Base-by-base conservation (phyloP, 345 rosid genomes). In the Acer negundo region DNA sequence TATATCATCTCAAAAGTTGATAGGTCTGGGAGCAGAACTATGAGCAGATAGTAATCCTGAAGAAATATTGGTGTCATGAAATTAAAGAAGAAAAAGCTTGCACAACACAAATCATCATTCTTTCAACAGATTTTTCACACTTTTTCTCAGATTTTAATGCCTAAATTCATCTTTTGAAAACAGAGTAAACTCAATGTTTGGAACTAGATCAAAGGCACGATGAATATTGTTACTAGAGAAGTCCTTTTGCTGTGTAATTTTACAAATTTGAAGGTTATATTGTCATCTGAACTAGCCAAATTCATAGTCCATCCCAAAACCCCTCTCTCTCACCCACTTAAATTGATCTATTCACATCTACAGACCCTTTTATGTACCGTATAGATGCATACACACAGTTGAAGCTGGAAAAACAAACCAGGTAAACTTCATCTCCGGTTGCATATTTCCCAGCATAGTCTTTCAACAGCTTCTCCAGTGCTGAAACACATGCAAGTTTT, bases 401-500 rank as follows among this genome's bases (percentile, higher is more conserved):
- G 82, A 74, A 49, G 46, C 3, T 11, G n/a, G 13, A 31, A 77
- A 70, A 73, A 73, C 80, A 72, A 76, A 89, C 97, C 97, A 90
- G 73, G 77, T 4, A 89, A 86, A 92, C 85, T 81, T 89, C 90
- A 78, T 90, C 92, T 69, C 94, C 95, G 23, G 90, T 90, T 0
- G 97, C 97, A 84, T 89, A 92, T 83, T 81, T 88, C 72, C 98
- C 92, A 75, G 94, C 82, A 31, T 73, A 85, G 72, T 72, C 87
- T 75, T 80, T 87, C 65, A 95, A 81, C 49, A 93, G 86, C 84
- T 84, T 83, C 87, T 92, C 95, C 10, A 93, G 91, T 16, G 94
- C 94, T 95, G 87, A 82, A 79, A 82, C 70, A 83, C 62, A 77
- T 17, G 58, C 12, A 67, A 40, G 38, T 20, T 23, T 24, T 10